Percentiles rank a stretch among this genome's conserved stretches.
Conservation (phyloP, 352 stramenopile species). For the Globisporangium viniferum region DNA sequence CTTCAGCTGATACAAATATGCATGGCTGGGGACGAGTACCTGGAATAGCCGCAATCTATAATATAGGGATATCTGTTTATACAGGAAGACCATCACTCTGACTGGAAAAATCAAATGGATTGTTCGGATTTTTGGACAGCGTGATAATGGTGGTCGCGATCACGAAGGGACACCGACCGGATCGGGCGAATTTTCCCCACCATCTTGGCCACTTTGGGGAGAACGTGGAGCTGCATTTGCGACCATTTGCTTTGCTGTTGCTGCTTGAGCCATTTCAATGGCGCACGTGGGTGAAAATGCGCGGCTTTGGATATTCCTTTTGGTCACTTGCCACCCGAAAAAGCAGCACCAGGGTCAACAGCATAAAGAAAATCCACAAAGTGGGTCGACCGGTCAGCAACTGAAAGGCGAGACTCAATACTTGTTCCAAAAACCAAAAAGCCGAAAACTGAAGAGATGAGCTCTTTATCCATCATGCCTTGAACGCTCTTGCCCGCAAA, state of each 20-base stretch:
- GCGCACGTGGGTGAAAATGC: background rate
- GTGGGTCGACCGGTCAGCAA: background rate
- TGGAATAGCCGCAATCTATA: background rate
- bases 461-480: too few species aligned
- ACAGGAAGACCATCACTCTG: background rate
- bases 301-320: background rate
- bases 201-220: background rate
- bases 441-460: too few species aligned
- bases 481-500: too few species aligned
- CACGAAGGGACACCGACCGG: conserved; percentile 2
- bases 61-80: background rate
- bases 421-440: too few species aligned
- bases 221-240: background rate
- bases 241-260: background rate
- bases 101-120: conserved; percentile 14
- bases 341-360: background rate
- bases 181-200: conserved; percentile 2
- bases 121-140: conserved; percentile 18
- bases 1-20: background rate
- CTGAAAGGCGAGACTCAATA: too few species aligned
- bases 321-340: background rate
- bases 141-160: background rate
- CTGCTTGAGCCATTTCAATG: background rate
- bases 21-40: background rate
- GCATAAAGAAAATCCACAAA: background rate